A percentile compares a stretch with the other conserved stretches of the same genome.
Conservation (phyloP, 1,139 yeast species). For the Pichia sp. region DNA sequence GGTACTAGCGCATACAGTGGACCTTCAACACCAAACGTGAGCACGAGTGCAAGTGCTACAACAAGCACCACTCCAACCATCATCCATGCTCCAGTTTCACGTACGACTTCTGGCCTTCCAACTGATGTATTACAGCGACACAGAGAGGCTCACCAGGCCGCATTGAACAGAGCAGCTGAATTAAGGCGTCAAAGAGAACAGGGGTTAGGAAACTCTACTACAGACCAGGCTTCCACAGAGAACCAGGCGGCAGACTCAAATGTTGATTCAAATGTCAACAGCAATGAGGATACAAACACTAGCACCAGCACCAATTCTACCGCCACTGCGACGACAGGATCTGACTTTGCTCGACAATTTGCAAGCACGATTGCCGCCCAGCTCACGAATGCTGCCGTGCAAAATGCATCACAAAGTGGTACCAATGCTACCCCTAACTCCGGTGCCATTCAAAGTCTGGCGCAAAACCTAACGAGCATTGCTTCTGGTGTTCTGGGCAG, state of each 20-base stretch:
- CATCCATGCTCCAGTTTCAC: slow-evolving; percentile 9
- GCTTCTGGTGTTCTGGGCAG: slow-evolving; percentile 12
- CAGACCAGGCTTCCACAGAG: background rate
- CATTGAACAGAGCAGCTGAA: slow-evolving; percentile 12
- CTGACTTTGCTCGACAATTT: slow-evolving; percentile 12
- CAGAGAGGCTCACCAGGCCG: slow-evolving; percentile 9
- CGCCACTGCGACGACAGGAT: slow-evolving; percentile 5
- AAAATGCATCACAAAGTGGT: background rate
- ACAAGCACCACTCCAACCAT: slow-evolving; percentile 3
- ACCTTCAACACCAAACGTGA: slow-evolving; percentile 2
- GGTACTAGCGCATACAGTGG: background rate
- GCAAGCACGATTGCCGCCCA: slow-evolving; percentile 13
- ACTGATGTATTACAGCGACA: slow-evolving; percentile 8
- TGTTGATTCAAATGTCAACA: background rate
- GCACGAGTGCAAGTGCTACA: background rate
- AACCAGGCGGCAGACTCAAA: background rate
- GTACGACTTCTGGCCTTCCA: slow-evolving; percentile 1
- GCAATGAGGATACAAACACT: background rate
- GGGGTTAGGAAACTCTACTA: background rate
- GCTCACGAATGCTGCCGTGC: slow-evolving; percentile 8
- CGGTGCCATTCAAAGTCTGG: slow-evolving; percentile 3
- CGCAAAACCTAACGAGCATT: slow-evolving; percentile 6
- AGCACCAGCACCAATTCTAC: background rate
- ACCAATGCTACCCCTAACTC: slow-evolving; percentile 7
- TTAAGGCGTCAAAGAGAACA: slow-evolving; percentile 12